Percentiles rank a stretch among this genome's conserved stretches.
These are phyloP conservation scores for Lipomyces sp. DNA, from an alignment of 805 yeast genomes.

Conservation along the genomic window DNA sequence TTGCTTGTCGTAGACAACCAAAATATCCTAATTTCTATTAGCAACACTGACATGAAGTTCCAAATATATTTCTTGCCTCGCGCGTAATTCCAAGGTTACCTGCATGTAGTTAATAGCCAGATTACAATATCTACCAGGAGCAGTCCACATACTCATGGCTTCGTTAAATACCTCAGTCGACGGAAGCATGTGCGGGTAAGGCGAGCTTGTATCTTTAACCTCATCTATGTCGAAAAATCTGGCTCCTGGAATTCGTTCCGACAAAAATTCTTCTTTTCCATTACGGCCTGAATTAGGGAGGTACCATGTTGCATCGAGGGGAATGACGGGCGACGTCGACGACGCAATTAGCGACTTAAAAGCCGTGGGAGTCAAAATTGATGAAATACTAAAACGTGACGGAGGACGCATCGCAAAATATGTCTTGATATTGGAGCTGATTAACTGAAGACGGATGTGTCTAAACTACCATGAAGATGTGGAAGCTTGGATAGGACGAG, in stretches of 20 bases:
- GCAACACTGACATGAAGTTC: background rate
- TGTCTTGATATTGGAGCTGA: background rate
- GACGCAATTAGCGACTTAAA: conserved; percentile 16
- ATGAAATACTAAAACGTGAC: conserved; percentile 8
- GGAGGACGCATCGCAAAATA: conserved; percentile 14
- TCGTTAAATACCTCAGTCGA: conserved; percentile 57
- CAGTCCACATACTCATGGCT: conserved; percentile 43
- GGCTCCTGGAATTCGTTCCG: conserved; percentile 66
- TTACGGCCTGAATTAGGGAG: conserved; percentile 74
- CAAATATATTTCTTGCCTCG: conserved; percentile 20
- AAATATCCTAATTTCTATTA: conserved; percentile 49
- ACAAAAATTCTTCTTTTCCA: conserved; percentile 61
- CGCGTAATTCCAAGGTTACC: conserved; percentile 59
- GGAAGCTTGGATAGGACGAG: too few species aligned
- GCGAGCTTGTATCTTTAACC: conserved; percentile 60
- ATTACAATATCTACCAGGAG: background rate
- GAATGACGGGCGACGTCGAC: conserved; percentile 46
- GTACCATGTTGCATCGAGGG: conserved; percentile 92
- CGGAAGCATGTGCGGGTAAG: conserved; percentile 93
- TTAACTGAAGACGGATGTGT: background rate
- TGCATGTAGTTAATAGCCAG: conserved; percentile 41
- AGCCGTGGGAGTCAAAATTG: conserved; percentile 26
- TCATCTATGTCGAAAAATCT: conserved; percentile 80
- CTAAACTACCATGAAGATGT: too few species aligned
- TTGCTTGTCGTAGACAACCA: conserved; percentile 82